Conservation (phyloP, 1,284 basidiomycete genomes). For the Malassezia restricta region DNA sequence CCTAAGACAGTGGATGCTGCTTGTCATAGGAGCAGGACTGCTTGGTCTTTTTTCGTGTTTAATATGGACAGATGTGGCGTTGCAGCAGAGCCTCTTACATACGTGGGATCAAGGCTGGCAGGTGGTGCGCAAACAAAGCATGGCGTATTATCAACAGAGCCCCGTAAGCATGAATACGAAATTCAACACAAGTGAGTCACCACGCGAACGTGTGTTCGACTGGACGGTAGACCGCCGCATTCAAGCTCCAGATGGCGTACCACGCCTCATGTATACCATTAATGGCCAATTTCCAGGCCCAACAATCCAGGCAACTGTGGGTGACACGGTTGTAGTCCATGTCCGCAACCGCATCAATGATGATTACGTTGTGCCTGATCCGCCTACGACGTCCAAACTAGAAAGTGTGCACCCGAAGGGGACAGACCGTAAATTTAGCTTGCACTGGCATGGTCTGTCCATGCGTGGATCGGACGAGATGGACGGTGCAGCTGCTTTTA, state of each 20-base stretch:
- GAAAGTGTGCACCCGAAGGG: not conserved
- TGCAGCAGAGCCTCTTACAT: not conserved
- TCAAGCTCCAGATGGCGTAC: constrained; percentile 25
- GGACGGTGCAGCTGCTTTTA: constrained; percentile 36
- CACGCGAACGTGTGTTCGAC: constrained; percentile 21
- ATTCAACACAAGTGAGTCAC: not conserved
- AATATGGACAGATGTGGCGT: not conserved
- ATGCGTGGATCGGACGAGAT: constrained; percentile 33
- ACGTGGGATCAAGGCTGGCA: not conserved
- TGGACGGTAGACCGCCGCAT: constrained; percentile 22
- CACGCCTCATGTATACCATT: constrained; percentile 27
- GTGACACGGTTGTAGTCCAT: constrained; percentile 33
- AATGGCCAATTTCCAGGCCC: constrained; percentile 35
- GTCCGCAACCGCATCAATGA: constrained; percentile 26
- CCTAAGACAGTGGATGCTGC: not conserved
- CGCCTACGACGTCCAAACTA: not conserved
- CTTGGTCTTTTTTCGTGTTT: not conserved
- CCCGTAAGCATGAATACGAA: not conserved
- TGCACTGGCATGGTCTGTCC: constrained; percentile 42
- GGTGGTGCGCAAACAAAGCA: not conserved
- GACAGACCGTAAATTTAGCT: constrained; percentile 8
- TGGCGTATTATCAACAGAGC: not conserved
- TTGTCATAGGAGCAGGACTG: not conserved
- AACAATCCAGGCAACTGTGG: constrained; percentile 30
- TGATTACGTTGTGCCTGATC: constrained; percentile 4